A percentile compares a stretch with the other conserved stretches of the same genome.
Conservation (phyloP, 305 asterid genomes). For the Fraxinus latifolia region DNA sequence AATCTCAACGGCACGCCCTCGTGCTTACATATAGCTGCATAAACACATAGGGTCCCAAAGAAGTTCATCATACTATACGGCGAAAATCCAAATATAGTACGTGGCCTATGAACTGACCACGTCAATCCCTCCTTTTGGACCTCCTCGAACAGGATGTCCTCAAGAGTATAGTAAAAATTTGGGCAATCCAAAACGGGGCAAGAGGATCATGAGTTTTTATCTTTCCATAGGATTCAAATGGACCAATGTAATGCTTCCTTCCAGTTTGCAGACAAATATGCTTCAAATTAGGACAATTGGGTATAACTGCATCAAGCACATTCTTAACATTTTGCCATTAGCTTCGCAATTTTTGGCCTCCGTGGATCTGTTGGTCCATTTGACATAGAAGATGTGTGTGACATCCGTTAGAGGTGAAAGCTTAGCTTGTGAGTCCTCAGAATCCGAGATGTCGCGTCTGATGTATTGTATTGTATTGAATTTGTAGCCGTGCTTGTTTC, state of each 20-base stretch:
- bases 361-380: neutral
- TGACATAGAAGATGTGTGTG: constrained; percentile 19
- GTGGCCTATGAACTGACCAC: constrained; percentile 12
- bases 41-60: neutral
- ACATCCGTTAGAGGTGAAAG: constrained; percentile 7
- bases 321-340: constrained; percentile 15
- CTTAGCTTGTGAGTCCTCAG: constrained; percentile 5
- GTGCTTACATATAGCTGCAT: constrained; percentile 4
- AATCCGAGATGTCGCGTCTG: neutral
- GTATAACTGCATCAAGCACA: constrained; percentile 1
- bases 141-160: neutral
- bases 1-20: constrained; percentile 10
- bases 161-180: constrained; percentile 15
- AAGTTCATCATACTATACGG: neutral
- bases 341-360: neutral
- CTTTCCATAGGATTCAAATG: neutral
- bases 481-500: neutral
- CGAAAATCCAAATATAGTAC: constrained; percentile 6
- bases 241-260: neutral
- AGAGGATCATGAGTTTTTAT: constrained; percentile 13
- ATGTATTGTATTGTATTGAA: neutral
- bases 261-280: constrained; percentile 18
- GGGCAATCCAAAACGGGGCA: constrained; percentile 6
- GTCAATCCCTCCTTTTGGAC: neutral
- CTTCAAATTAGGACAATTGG: neutral